phyloP scores from a whole-genome alignment of 345 rosid species.

The Eutrema heterophyllum region DNA sequence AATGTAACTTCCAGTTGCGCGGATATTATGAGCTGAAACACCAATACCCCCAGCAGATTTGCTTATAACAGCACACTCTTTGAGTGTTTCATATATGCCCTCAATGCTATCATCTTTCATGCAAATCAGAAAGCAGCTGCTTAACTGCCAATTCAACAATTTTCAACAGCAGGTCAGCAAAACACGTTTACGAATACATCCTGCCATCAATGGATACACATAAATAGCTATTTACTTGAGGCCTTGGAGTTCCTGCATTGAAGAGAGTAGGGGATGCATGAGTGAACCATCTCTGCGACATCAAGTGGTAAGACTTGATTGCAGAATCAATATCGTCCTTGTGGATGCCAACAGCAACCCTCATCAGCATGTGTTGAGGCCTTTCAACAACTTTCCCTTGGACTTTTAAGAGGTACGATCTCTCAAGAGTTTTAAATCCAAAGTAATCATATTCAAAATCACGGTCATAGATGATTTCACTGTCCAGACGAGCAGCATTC shows the following conservation, averaged over 20 bases:
- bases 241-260: conserved; percentile 88
- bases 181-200: background rate
- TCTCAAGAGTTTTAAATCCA: conserved; percentile 91
- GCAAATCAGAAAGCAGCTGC: conserved; percentile 85
- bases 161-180: background rate
- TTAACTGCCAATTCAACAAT: conserved; percentile 44
- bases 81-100: conserved; percentile 85
- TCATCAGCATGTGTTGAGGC: conserved; percentile 95
- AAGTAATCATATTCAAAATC: conserved; percentile 90
- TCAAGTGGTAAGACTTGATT: conserved; percentile 74
- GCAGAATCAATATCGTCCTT: conserved; percentile 70
- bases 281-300: conserved; percentile 96
- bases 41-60: conserved; percentile 97
- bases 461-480: conserved; percentile 86
- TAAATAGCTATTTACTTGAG: conserved; percentile 47
- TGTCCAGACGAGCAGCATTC: conserved; percentile 80
- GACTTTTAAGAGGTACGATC: conserved; percentile 84
- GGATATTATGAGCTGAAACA: conserved; percentile 48
- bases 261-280: conserved; percentile 96
- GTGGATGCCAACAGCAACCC: conserved; percentile 89
- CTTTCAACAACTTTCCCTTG: conserved; percentile 84
- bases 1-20: conserved; percentile 21
- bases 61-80: conserved; percentile 94
- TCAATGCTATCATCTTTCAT: conserved; percentile 96
- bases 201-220: background rate